Conservation (phyloP, 2,329 filamentous ascomycete genomes). For the Penicillium italicum region DNA sequence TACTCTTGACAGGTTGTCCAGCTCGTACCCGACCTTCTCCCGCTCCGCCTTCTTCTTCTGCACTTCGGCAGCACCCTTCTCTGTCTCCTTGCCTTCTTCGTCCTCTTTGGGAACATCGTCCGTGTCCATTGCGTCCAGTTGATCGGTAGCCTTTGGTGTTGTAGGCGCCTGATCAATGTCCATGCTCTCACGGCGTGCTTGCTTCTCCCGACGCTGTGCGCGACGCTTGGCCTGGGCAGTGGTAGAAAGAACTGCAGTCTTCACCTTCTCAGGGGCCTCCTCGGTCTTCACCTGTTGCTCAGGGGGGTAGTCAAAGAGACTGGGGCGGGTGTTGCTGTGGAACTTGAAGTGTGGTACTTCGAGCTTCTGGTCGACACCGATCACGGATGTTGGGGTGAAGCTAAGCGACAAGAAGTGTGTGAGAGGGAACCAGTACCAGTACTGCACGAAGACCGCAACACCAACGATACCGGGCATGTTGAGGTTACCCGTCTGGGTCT, state of each 20-base stretch:
- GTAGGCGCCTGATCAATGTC: constrained; percentile 79
- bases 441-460: constrained; percentile 97
- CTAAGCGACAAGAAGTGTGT: constrained; percentile 95
- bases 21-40: constrained; percentile 93
- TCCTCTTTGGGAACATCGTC: constrained; percentile 60
- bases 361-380: constrained; percentile 88
- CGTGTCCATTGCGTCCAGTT: constrained; percentile 82
- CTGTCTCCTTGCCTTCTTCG: constrained; percentile 55
- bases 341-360: constrained; percentile 94
- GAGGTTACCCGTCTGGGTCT: constrained; percentile 95
- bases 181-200: constrained; percentile 89
- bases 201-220: constrained; percentile 88
- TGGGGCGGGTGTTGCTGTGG: constrained; percentile 89
- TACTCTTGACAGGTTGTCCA: constrained; percentile 95
- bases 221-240: constrained; percentile 95
- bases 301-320: constrained; percentile 95
- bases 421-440: constrained; percentile 99
- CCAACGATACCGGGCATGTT: constrained; percentile 98
- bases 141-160: constrained; percentile 62
- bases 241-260: constrained; percentile 91
- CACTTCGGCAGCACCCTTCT: constrained; percentile 58
- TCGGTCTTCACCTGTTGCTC: constrained; percentile 94
- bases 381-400: constrained; percentile 95
- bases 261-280: constrained; percentile 88
- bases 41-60: constrained; percentile 88